phyloP scores from a whole-genome alignment of 192 early-diverging fungal genomes.

The Coemansia sp. region DNA sequence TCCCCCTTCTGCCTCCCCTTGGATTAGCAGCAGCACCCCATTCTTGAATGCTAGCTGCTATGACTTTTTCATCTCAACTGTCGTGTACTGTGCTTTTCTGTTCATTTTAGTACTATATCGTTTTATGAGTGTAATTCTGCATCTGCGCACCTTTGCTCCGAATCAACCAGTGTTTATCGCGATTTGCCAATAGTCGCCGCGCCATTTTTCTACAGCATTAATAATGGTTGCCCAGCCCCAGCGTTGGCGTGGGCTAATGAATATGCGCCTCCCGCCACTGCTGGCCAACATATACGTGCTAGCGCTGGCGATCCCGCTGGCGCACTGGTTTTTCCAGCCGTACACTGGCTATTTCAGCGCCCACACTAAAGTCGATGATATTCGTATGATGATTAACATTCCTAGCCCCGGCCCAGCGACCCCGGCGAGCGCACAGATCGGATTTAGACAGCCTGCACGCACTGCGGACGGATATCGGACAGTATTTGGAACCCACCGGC shows the following conservation, averaged over 20 bases:
- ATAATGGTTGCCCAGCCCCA: slow-evolving; percentile 14
- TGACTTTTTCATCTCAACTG: background rate
- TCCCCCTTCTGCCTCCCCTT: background rate
- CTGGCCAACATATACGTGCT: slow-evolving; percentile 21
- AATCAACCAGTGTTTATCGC: background rate
- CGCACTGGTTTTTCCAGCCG: slow-evolving; percentile 15
- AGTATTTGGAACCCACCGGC: slow-evolving; percentile 23
- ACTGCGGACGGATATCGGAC: slow-evolving; percentile 17
- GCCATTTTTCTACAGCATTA: background rate
- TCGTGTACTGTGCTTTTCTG: background rate
- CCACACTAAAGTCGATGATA: slow-evolving; percentile 7
- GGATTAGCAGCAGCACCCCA: background rate
- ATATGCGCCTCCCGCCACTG: slow-evolving; percentile 8
- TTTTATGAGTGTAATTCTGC: background rate
- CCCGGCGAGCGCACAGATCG: slow-evolving; percentile 3
- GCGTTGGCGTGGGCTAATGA: background rate
- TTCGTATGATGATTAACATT: background rate
- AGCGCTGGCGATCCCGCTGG: slow-evolving; percentile 17
- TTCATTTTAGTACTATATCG: slow-evolving; percentile 1
- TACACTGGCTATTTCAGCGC: slow-evolving; percentile 8
- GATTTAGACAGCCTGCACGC: background rate
- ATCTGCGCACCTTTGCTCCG: background rate
- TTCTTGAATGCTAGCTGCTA: background rate
- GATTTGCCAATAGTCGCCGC: slow-evolving; percentile 1
- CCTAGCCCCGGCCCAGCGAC: background rate